phyloP scores from a whole-genome alignment of 2,329 filamentous ascomycete genomes.

The Paecilomyces formosus region DNA sequence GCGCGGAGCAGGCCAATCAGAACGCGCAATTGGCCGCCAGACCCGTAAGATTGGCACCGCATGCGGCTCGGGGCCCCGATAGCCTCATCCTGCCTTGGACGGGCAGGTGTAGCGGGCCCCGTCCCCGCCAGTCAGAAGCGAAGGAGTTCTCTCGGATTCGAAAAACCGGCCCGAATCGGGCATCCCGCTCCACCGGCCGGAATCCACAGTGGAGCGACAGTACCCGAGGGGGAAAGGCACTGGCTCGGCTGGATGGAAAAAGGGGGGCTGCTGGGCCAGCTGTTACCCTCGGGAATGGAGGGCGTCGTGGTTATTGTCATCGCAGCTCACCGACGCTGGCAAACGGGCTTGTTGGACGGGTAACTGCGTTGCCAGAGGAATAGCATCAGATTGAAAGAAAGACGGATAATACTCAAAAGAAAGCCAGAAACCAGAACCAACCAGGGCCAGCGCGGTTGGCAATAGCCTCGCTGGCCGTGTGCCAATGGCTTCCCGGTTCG shows the following conservation, averaged over 20 bases:
- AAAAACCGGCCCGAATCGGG: constrained; percentile 18
- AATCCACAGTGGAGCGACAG: constrained; percentile 5
- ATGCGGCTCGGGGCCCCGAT: background rate
- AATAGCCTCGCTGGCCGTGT: background rate
- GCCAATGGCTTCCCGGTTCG: background rate
- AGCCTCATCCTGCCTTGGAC: background rate
- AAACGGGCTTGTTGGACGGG: background rate
- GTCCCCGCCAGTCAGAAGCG: constrained; percentile 9
- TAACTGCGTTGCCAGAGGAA: background rate
- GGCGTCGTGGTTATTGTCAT: too few species aligned
- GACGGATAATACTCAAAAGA: too few species aligned
- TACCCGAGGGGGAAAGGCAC: background rate
- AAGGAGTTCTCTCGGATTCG: constrained; percentile 12
- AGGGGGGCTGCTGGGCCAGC: background rate
- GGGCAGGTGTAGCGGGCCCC: constrained; percentile 5
- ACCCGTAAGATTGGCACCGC: background rate
- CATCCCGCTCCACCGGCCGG: constrained; percentile 16
- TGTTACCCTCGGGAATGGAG: background rate
- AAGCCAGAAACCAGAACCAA: background rate
- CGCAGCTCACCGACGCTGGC: background rate
- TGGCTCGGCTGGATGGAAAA: constrained; percentile 10
- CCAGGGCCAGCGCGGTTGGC: background rate
- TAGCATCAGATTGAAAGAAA: too few species aligned
- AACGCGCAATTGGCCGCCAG: background rate
- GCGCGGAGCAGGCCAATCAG: background rate